Conservation (phyloP, 2,329 filamentous ascomycete species). For the Talaromyces amestolkiae region DNA sequence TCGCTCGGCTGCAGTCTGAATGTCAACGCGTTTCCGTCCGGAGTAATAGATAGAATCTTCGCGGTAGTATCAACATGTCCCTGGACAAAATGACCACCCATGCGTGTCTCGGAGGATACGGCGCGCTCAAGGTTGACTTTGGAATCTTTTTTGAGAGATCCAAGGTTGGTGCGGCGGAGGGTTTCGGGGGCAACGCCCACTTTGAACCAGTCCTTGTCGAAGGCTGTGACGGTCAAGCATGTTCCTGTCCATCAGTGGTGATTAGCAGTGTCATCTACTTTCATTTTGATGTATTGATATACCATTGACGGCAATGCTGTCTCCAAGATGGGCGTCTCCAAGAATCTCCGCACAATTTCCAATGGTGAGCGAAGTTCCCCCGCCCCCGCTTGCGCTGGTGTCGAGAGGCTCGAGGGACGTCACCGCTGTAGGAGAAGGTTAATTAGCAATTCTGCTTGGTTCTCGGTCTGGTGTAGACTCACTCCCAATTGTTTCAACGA, state of each 20-base stretch:
- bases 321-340: constrained; percentile 77
- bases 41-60: constrained; percentile 66
- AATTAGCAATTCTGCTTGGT: constrained; percentile 27
- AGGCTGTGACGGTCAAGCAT: constrained; percentile 86
- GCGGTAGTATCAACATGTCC: constrained; percentile 94
- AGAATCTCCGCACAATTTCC: constrained; percentile 73
- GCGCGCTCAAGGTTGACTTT: constrained; percentile 91
- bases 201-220: constrained; percentile 67
- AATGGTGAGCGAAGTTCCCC: constrained; percentile 89
- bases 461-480: constrained; percentile 37
- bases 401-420: constrained; percentile 77
- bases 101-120: constrained; percentile 84
- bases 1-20: constrained; percentile 76
- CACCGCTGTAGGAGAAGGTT: constrained; percentile 62
- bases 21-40: constrained; percentile 86
- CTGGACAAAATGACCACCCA: constrained; percentile 98
- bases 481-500: constrained; percentile 92
- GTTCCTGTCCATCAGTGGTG: constrained; percentile 53
- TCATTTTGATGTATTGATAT: constrained; percentile 12
- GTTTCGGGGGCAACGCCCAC: constrained; percentile 95
- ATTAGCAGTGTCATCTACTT: neutral
- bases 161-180: constrained; percentile 92
- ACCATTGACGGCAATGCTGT: constrained; percentile 94
- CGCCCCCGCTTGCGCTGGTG: constrained; percentile 64
- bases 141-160: constrained; percentile 62